Conservation (phyloP, 805 yeast genomes). For the Sugiyamaella qingdaonensis region DNA sequence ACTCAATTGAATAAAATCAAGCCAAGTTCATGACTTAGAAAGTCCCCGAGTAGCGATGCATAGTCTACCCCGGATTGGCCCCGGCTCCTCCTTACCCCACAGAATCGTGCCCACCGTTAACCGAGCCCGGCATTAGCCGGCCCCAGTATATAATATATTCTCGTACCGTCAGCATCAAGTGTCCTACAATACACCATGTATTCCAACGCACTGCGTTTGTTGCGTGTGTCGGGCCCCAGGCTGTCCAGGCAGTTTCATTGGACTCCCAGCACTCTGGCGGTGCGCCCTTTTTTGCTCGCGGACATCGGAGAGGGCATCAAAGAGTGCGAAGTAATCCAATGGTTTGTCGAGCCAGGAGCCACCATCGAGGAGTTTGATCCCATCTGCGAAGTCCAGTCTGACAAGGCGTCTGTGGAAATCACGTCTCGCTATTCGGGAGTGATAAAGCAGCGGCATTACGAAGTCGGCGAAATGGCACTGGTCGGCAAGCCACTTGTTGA, state of each 20-base stretch:
- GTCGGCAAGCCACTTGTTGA: slow-evolving; percentile 34
- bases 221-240: neutral
- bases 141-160: neutral
- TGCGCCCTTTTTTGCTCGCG: slow-evolving; percentile 31
- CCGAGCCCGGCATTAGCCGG: slow-evolving; percentile 3
- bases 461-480: slow-evolving; percentile 34
- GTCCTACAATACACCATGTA: neutral
- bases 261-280: slow-evolving; percentile 8
- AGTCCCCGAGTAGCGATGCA: no score
- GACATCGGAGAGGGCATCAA: slow-evolving; percentile 36
- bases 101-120: slow-evolving; percentile 1
- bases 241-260: slow-evolving; percentile 8
- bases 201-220: neutral
- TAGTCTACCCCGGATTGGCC: neutral
- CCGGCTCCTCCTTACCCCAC: slow-evolving; percentile 2
- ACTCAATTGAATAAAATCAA: no score
- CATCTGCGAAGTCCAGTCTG: slow-evolving; percentile 35
- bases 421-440: slow-evolving; percentile 34
- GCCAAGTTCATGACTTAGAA: no score
- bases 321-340: slow-evolving; percentile 36
- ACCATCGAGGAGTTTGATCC: slow-evolving; percentile 34
- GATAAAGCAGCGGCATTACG: slow-evolving; percentile 31
- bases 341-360: slow-evolving; percentile 36
- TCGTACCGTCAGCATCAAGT: neutral
- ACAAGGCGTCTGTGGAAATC: slow-evolving; percentile 35